Base-by-base conservation (phyloP, 176 grass and related monocot species). In the Carex scoparia region DNA sequence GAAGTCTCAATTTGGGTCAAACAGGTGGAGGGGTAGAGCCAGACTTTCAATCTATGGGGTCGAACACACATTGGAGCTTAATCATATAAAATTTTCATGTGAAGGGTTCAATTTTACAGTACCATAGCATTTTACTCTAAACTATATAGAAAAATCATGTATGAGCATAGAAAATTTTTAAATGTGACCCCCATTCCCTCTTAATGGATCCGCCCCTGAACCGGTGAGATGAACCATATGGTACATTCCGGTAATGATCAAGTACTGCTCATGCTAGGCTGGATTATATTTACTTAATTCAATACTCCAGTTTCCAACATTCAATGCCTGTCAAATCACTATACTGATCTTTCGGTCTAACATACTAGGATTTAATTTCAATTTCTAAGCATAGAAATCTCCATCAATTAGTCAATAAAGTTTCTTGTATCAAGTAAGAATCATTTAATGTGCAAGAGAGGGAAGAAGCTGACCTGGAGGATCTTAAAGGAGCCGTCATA, bases 401-500 rank as follows among this genome's bases (percentile, higher is more conserved):
- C 18, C 4, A 27, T 12, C 42, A 23, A 53, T 10, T 27, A 75
- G 33, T 49, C 42, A 10, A 72, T 15, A 19, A 9, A 23, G 0
- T 48, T 72, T 23, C 40, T 72, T 2, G 5, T n/a, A 69, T 69
- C 27, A 69, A 69, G 3, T 69, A 44, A 0, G 38, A 71, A 3
- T 44, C 46, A 27, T 51, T 54, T 13, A 75, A 53, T 44, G 4
- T 75, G 42, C 12, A 3, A 54, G 35, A 31, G 8, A 28, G 12
- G 7, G 85, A 81, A 83, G 73, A 18, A 5, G 0, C 15, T 69
- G 28, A 90, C 92, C 92, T 97, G 92, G 76, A 97, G 92, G 71
- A 94, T 94, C 89, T 92, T 94, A 86, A 97, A 97, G 85, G 84
- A 75, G 27, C 92, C 92, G 63, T 94, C 92, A 69, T 92, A 85